Evolutionary conservation across 257 asterid species (phyloP), one percentile per base, ranked within the genome.

Genomic region (Gardenia jasminoides): DNA sequence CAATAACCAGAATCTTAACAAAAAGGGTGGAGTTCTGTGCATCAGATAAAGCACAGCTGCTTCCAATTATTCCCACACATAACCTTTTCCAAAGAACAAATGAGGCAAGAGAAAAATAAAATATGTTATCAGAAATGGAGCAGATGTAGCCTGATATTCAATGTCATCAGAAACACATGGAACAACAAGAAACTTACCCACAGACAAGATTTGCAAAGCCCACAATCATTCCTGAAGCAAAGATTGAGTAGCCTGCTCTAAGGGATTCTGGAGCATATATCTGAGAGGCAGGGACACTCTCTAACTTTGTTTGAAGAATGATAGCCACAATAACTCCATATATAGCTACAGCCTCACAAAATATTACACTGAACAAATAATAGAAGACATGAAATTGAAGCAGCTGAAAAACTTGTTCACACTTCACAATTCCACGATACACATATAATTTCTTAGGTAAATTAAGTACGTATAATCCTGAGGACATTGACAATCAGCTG

Each of bases 291-390:
- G 99, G 94, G 44, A 96, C 99, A 88, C 88, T 92, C 88, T 93
- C 97, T 75, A 96, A 89, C 91, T 96, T 96, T 52, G 99, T 96
- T 87, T 96, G 99, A 83, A 96, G 99, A 87, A 96, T 96, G 86
- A 96, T 96, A 11, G 99, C 99, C 88, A 93, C 99, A 43, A 93
- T 95, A 80, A 95, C 99, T 79, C 99, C 99, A 85, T 95, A 95
- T 78, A 95, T 95, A 54, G 99, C 99, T 33, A 95, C 99, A 52
- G 99, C 99, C 90, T 95, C 99, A 78, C 99, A 95, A 85, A 95
- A 93, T 54, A 95, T 95, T 39, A 95, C 98, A 87, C 99, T 95
- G 93, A 76, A 79, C 78, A 77, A 76, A 80, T 12, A 73, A 72
- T 8, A 9, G 26, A 43, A 76, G n/a, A n/a, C n/a, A n/a, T n/a